These are phyloP conservation scores for Cyberlindnera mycetangii DNA, from an alignment of 805 yeast species.

Conservation along the genomic window DNA sequence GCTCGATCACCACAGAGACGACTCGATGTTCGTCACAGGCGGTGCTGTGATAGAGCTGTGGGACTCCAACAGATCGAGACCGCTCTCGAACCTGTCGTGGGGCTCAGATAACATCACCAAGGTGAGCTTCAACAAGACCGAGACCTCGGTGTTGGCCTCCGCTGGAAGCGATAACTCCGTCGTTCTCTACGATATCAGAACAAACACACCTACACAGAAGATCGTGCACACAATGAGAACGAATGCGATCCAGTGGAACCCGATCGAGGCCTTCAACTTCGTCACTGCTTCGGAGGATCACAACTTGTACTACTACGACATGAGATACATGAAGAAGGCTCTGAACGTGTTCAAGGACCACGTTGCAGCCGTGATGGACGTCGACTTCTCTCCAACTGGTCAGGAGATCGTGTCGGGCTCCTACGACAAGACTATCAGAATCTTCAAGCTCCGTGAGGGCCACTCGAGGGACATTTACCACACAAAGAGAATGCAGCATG, in stretches of 20 bases:
- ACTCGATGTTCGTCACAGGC: slow-evolving; percentile 81
- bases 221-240: slow-evolving; percentile 79
- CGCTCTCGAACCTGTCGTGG: slow-evolving; percentile 82
- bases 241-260: slow-evolving; percentile 92
- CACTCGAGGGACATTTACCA: slow-evolving; percentile 95
- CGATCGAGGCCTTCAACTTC: slow-evolving; percentile 94
- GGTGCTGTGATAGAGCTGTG: slow-evolving; percentile 90
- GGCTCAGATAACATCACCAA: slow-evolving; percentile 88
- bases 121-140: slow-evolving; percentile 86
- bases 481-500: slow-evolving; percentile 96
- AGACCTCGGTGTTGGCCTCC: slow-evolving; percentile 83
- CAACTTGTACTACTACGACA: slow-evolving; percentile 91
- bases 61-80: slow-evolving; percentile 80
- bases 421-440: slow-evolving; percentile 88
- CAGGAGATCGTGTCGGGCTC: slow-evolving; percentile 94
- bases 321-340: slow-evolving; percentile 85
- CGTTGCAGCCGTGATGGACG: slow-evolving; percentile 91
- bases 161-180: slow-evolving; percentile 86
- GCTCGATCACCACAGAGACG: slow-evolving; percentile 79
- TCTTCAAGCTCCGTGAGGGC: slow-evolving; percentile 73
- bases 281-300: slow-evolving; percentile 94
- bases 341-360: slow-evolving; percentile 90
- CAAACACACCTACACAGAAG: slow-evolving; percentile 90
- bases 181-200: slow-evolving; percentile 85
- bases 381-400: slow-evolving; percentile 96